Percentiles rank a stretch among this genome's conserved stretches.
phyloP scores from a whole-genome alignment of 108 stramenopile species.

The Nitzschia sp. region DNA sequence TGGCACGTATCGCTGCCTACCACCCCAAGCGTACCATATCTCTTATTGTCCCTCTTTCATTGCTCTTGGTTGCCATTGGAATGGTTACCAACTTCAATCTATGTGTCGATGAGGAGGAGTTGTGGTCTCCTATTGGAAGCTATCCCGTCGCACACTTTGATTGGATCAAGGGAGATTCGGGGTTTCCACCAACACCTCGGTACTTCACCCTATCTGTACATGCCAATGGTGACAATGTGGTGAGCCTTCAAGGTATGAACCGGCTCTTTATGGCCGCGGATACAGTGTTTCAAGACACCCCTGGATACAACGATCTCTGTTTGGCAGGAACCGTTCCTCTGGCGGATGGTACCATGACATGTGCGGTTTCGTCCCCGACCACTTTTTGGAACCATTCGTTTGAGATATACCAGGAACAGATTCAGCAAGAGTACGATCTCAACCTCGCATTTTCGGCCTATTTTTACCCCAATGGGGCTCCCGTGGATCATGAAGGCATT shows the following conservation, averaged over 20 bases:
- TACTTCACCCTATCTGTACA: slow-evolving; percentile 11
- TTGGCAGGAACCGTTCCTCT: neutral
- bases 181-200: slow-evolving; percentile 1
- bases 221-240: slow-evolving; percentile 25
- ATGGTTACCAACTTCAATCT: slow-evolving; percentile 14
- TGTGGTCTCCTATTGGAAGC: slow-evolving; percentile 4
- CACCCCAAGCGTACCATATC: neutral
- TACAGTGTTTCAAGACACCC: slow-evolving; percentile 4
- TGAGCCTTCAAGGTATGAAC: slow-evolving; percentile 5
- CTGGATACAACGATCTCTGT: slow-evolving; percentile 22
- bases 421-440: neutral
- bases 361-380: slow-evolving; percentile 2
- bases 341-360: neutral
- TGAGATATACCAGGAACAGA: slow-evolving; percentile 3
- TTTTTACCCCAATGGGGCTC: slow-evolving; percentile 15
- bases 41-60: neutral
- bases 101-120: slow-evolving; percentile 3
- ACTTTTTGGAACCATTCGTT: slow-evolving; percentile 17
- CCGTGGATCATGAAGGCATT: neutral
- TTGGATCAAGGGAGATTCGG: slow-evolving; percentile 12
- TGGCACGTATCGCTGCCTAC: neutral
- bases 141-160: neutral
- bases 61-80: slow-evolving; percentile 5
- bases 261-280: slow-evolving; percentile 12
- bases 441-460: neutral